Evolutionary conservation across 2,329 filamentous ascomycete species (phyloP).

Genomic region (Fusarium humuli): DNA sequence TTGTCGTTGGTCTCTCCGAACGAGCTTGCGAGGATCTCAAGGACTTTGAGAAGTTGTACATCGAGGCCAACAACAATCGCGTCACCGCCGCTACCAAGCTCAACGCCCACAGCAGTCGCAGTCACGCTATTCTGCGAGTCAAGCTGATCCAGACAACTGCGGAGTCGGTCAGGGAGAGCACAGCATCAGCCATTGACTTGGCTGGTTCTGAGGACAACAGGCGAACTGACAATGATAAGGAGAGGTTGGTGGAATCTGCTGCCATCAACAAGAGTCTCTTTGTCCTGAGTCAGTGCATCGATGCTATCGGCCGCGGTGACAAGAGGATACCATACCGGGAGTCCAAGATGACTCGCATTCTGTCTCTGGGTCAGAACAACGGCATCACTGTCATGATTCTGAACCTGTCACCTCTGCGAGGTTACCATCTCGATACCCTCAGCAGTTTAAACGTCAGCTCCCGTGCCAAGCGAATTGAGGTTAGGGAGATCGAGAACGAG

Average conservation of each 20-base stretch:
- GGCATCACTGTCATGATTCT: slow-evolving; percentile 97
- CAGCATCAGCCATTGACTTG: slow-evolving; percentile 91
- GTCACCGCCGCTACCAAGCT: slow-evolving; percentile 92
- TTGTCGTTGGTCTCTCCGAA: slow-evolving; percentile 88
- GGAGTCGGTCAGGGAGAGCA: slow-evolving; percentile 78
- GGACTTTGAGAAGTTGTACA: slow-evolving; percentile 90
- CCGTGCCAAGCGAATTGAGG: slow-evolving; percentile 94
- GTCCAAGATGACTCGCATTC: slow-evolving; percentile 96
- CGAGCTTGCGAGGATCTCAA: slow-evolving; percentile 84
- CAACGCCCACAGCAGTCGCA: slow-evolving; percentile 89
- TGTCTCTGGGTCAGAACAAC: slow-evolving; percentile 93
- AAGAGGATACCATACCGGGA: slow-evolving; percentile 91
- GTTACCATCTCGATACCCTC: slow-evolving; percentile 92
- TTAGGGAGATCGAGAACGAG: slow-evolving; percentile 95
- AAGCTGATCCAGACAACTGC: slow-evolving; percentile 83
- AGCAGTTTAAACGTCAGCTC: slow-evolving; percentile 96
- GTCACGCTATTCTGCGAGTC: slow-evolving; percentile 90
- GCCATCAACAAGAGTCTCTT: slow-evolving; percentile 98
- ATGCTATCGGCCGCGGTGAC: slow-evolving; percentile 83
- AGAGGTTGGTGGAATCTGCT: slow-evolving; percentile 91
- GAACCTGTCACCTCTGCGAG: slow-evolving; percentile 89
- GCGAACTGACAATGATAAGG: slow-evolving; percentile 91
- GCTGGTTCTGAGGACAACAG: slow-evolving; percentile 97
- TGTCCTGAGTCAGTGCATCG: slow-evolving; percentile 92
- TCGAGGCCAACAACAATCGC: slow-evolving; percentile 90